Base-by-base conservation (phyloP, 1,284 basidiomycete species). In the Flammula alnicola region DNA sequence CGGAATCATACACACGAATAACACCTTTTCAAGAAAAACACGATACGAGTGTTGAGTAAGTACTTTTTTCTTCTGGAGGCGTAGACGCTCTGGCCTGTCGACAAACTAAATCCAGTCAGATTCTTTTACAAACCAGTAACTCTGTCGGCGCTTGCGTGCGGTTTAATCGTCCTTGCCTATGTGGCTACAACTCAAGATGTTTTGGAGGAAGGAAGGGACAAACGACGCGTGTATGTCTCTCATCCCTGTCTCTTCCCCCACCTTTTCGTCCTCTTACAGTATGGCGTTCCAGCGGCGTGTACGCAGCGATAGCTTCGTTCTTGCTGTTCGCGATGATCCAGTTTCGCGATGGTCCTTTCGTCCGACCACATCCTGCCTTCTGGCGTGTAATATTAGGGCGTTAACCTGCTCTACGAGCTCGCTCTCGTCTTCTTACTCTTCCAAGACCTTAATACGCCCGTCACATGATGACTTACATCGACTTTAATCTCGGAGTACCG, bases 101-200 rank as follows among this genome's bases (percentile, higher is more conserved):
- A 30, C 5, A 12, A 8, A 29, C 22, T 40, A 26, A 30, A 49
- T 44, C 41, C 36, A 26, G 37, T 10, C 22, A 91, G 88, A 61
- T 92, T 91, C 70, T 89, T 92, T 66, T 92, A 88, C 71, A 89
- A 87, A 52, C 90, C 89, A 2, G 72, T 89, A 33, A 92, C 90
- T 0, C 70, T 92, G 42, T 83, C 87, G 8, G 81, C 86, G 17
- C 78, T 92, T 31, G 75, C 83, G 4, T 63, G 77, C 41, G 86
- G 83, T 6, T 71, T 92, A 51, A 71, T 81, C 26, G 72, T 84
- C 8, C 72, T 92, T 47, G 87, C 86, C 0, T 91, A 92, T 69
- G 77, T 91, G 36, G 89, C 88, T 9, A 91, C 81, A 59, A 84
- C 89, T 2, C 80, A 88, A 59, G 88, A 91, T 64, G 81, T 92